Base-by-base conservation (phyloP, 352 stramenopile species). In the Phytophthora foliorum region DNA sequence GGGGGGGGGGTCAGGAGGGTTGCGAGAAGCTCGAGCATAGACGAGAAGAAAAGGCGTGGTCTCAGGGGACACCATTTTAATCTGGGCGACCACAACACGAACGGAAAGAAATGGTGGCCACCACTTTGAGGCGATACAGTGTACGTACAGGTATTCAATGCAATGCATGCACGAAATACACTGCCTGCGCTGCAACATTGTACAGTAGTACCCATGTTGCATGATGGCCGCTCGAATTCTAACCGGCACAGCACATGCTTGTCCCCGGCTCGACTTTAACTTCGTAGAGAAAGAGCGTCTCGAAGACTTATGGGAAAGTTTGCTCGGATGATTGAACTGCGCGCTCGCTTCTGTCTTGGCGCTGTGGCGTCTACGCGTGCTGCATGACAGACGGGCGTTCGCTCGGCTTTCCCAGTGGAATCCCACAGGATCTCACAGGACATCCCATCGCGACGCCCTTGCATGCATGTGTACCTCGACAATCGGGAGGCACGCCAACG, bases 361-460 rank as follows among this genome's bases (percentile, higher is more conserved):
- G 34, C 34, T 46, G 64, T 34, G 41, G 57, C 49, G 57, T 72
- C 51, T 72, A 63, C 57, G 34, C 24, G 36, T 53, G 51, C 42
- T 59, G 24, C 34, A 65, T 53, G 45, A 48, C 65, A 69, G 65
- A 73, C 65, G 49, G 65, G 65, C 51, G 58, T 73, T 60, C 59
- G 36, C 34, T 31, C 17, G 63, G 42, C 57, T 72, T 73, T 69
- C 65, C 59, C n/a, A n/a, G n/a, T n/a, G n/a, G n/a, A n/a, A n/a
- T n/a, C n/a, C n/a, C 38, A 49, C 21, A n/a, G 49, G 64, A 67
- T 67, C 57, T 55, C 38, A 34, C 42, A 50, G 36, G 50, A 54
- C n/a, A 32, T 68, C 58, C 57, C 65, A 67, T 67, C 56, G 32
- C 55, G 48, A 57, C n/a, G 11, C 29, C 52, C 21, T 46, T 63